Base-by-base conservation (phyloP, 176 grass and related monocot genomes). In the Phoenix dactylifera region DNA sequence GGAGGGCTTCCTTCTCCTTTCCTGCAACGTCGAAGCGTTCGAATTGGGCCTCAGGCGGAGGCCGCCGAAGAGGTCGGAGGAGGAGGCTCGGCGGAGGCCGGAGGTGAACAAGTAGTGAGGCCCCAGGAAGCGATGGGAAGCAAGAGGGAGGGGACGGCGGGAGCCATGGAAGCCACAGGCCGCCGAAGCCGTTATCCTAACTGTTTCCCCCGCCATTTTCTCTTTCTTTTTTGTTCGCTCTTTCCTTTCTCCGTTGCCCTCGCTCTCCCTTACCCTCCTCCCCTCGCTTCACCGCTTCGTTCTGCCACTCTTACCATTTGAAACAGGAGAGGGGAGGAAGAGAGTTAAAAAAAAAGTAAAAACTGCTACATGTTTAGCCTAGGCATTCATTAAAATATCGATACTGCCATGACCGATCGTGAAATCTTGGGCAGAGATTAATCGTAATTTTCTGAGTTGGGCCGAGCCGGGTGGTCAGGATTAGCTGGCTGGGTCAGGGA, bases 181-280 rank as follows among this genome's bases (percentile, higher is more conserved):
- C 6, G 78, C 62, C 28, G 58, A 48, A 9, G 71, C 60, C 51
- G 62, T 49, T 39, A 81, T 79, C 57, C 83, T 67, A 24, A 67
- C 49, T 24, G 76, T 73, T 80, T 88, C 84, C 64, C 76, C 72
- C 67, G 78, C 84, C 93, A 97, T 92, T 52, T 58, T 24, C 44
- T 16, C 15, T 6, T 39, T 20, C 15, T 22, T 16, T 50, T 50
- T 67, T 18, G 17, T n/a, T 6, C 63, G 55, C n/a, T 35, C 4
- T 25, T 2, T 5, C 22, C 24, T 12, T 59, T 49, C 20, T 59
- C 3, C 5, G 7, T 35, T 6, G 50, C 50, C 70, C 59, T 24
- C 70, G 54, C 32, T 28, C 26, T 28, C 4, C 26, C 26, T 28
- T 28, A 28, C 26, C 26, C 26, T 26, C 24, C 24, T 25, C 24